Base-by-base conservation (phyloP, 2,329 filamentous ascomycete species). In the Hirsutella minnesotensis region DNA sequence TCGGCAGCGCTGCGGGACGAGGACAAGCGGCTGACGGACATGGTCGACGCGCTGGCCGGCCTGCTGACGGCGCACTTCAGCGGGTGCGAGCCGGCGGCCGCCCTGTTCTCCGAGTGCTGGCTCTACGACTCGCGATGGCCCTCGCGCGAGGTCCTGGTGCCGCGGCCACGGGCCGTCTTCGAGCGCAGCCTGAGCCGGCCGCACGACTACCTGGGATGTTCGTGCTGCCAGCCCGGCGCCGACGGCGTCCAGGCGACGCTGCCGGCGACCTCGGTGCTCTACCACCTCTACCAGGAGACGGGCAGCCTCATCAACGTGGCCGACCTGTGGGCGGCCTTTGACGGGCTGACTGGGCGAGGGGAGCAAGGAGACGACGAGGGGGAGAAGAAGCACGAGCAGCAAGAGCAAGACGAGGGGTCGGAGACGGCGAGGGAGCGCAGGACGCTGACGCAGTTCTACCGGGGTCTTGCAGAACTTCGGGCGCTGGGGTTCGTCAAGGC, bases 401-500 rank as follows among this genome's bases (percentile, higher is more conserved):
- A 27, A 7, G 24, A 27, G 7, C 7, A 27, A 7, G 24, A 12
- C 24, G 24, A 27, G 24, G 24, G 24, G 7, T 12, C 7, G 24
- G 24, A 27, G 12, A 12, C 24, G 24, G 24, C 24, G 24, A 27
- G 24, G 12, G 75, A 80, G 58, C 67, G 75, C 49, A 71, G 69
- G 38, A 73, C 71, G 8, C 70, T 87, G 63, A 79, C 87, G 35
- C 65, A 85, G 45, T 98, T 96, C 63, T 95, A 95, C 61, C 75
- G 80, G 47, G 85, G 77, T 5, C 62, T 96, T 48, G 86, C 90
- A 1, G 92, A 98, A 61, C 63, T 98, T 58, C 83, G 81, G 60
- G 77, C 81, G 42, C 70, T 98, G 54, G 92, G 92, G 8, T 83
- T 95, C 63, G 74, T 96, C 47, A 95, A 92, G 67, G 73, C 75